Percentiles rank a stretch among this genome's conserved stretches.
Evolutionary conservation across 2,329 filamentous ascomycete genomes (phyloP).

Genomic region (Pseudogymnoascus verrucosus): DNA sequence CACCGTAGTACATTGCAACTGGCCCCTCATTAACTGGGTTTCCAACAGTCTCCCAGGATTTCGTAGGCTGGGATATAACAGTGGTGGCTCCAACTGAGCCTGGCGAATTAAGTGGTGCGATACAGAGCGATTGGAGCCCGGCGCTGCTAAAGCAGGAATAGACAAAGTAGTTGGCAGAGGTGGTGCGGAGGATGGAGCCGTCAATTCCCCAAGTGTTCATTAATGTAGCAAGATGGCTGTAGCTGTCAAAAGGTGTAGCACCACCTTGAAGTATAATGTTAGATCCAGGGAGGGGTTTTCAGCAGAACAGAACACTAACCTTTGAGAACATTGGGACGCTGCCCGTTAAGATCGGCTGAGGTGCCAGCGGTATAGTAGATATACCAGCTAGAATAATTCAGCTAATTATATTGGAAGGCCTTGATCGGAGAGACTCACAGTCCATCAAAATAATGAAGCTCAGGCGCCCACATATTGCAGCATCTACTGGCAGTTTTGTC

Average conservation of each 20-base stretch:
- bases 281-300: neutral
- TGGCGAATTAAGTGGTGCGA: conserved; percentile 33
- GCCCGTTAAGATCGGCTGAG: conserved; percentile 37
- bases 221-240: conserved; percentile 40
- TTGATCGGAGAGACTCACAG: conserved; percentile 17
- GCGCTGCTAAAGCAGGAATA: conserved; percentile 43
- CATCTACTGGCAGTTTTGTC: conserved; percentile 38
- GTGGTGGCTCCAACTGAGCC: conserved; percentile 36
- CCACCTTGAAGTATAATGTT: conserved; percentile 34
- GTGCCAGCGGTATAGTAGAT: conserved; percentile 49
- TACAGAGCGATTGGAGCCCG: conserved; percentile 35
- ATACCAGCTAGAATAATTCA: conserved; percentile 34
- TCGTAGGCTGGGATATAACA: conserved; percentile 43
- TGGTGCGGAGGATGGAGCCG: conserved; percentile 42
- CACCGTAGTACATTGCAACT: conserved; percentile 44
- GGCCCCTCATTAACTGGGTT: conserved; percentile 48
- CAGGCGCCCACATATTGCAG: conserved; percentile 52
- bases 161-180: conserved; percentile 43
- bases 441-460: conserved; percentile 43
- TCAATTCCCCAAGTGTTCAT: conserved; percentile 36
- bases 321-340: conserved; percentile 44
- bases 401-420: neutral
- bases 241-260: conserved; percentile 42
- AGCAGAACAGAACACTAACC: conserved; percentile 28
- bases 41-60: conserved; percentile 42